Evolutionary conservation across 1,284 basidiomycete genomes (phyloP), one percentile per base, ranked within the genome.

Genomic region (Fomitiporia mediterranea): DNA sequence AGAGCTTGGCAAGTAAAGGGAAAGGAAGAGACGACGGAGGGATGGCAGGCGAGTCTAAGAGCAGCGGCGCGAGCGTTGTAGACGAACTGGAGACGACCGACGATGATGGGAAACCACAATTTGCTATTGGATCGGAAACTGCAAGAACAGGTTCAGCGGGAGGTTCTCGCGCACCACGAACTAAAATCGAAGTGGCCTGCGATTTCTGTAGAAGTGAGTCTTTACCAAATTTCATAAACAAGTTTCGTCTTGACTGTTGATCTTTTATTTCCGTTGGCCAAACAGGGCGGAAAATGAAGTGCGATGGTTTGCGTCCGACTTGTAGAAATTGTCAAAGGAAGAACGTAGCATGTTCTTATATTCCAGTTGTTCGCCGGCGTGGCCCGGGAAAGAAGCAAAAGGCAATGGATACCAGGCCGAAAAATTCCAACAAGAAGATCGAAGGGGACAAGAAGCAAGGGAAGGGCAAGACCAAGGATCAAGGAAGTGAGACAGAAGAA

Each of bases 341-440:
- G 30, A 65, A 70, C 51, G 21, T 17, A 53, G 62, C 66, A 42
- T 89, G 86, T 66, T 66, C 66, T 54, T 89, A 88, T 69, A 77
- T 75, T 42, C 67, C 70, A 19, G 66, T 74, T 19, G 74, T 76
- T n/a, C 74, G 78, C 66, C 77, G 86, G 34, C 79, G 86, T 48
- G 86, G 86, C 4, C 85, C 84, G 58, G 86, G 85, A 23, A 87
- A 84, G 69, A 79, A 81, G 34, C 78, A 80, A 21, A 82, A 81
- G 65, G 79, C 72, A 11, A 34, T 40, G 4, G 34, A 39, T 15
- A 39, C 38, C 17, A 42, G 57, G 15, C 42, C 43, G 37, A 58
- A 52, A 42, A 47, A 47, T 34, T 32, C 40, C 19, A 52, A 52
- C 25, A 57, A 57, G 23, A 17, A 25, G 3, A 52, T 53, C 34